These are phyloP conservation scores for Aureobasidium sp. DNA, from an alignment of 2,329 filamentous ascomycete species.

Conservation along the genomic window DNA sequence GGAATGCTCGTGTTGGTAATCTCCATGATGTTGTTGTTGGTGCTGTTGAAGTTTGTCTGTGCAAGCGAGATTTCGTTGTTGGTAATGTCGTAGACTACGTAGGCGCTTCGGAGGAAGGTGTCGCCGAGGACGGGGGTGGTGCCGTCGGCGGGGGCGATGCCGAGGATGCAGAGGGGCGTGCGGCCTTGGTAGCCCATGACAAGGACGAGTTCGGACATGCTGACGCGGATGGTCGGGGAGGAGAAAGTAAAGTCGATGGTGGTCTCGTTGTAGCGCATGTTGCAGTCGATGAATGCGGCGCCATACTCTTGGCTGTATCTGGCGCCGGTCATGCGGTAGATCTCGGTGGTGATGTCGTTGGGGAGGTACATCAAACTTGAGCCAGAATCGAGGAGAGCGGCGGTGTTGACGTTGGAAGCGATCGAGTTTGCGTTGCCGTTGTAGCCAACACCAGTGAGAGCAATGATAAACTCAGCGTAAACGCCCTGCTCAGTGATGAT, in stretches of 20 bases:
- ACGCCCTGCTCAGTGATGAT: slow-evolving; percentile 44
- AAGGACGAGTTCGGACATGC: slow-evolving; percentile 51
- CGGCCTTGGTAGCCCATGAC: slow-evolving; percentile 37
- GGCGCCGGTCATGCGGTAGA: slow-evolving; percentile 38
- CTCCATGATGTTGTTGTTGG: slow-evolving; percentile 45
- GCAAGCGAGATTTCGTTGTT: slow-evolving; percentile 56
- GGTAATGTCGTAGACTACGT: slow-evolving; percentile 55
- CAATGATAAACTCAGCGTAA: slow-evolving; percentile 50
- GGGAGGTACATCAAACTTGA: slow-evolving; percentile 68
- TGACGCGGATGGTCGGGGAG: slow-evolving; percentile 47
- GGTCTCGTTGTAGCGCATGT: slow-evolving; percentile 40
- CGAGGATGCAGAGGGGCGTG: slow-evolving; percentile 40
- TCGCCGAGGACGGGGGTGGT: slow-evolving; percentile 50
- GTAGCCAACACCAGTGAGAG: slow-evolving; percentile 41
- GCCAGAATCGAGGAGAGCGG: slow-evolving; percentile 66
- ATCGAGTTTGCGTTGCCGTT: slow-evolving; percentile 39
- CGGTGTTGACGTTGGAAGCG: slow-evolving; percentile 36
- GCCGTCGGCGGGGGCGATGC: slow-evolving; percentile 45
- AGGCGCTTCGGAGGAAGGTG: slow-evolving; percentile 56
- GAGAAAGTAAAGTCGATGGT: slow-evolving; percentile 54
- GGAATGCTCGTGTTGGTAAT: slow-evolving; percentile 48
- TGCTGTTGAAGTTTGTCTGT: slow-evolving; percentile 55
- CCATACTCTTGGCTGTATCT: slow-evolving; percentile 35
- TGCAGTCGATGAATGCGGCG: slow-evolving; percentile 49
- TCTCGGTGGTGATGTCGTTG: slow-evolving; percentile 45